Evolutionary conservation across 2,329 filamentous ascomycete species (phyloP).

Genomic region (Talaromyces sp.): DNA sequence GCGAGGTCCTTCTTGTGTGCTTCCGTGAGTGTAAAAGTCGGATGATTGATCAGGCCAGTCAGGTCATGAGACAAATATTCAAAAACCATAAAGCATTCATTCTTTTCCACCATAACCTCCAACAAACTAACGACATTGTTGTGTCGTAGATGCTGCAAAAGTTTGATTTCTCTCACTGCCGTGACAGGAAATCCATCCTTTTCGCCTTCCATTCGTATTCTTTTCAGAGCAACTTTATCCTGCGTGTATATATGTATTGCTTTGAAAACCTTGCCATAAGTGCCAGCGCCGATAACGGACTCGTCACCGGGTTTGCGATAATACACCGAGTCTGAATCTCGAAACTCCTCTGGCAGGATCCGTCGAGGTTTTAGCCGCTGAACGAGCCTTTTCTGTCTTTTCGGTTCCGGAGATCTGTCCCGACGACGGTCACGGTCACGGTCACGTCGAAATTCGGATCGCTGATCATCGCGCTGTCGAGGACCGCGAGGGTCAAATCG

Average conservation of each 20-base stretch:
- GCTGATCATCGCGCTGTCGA: conserved; percentile 34
- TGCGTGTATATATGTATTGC: conserved; percentile 75
- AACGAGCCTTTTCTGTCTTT: conserved; percentile 62
- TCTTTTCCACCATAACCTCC: conserved; percentile 98
- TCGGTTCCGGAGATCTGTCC: conserved; percentile 49
- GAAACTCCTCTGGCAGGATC: conserved; percentile 66
- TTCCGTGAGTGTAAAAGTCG: conserved; percentile 77
- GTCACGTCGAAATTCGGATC: conserved; percentile 36
- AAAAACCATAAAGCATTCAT: conserved; percentile 99
- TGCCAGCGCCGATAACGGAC: conserved; percentile 91
- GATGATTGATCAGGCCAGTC: conserved; percentile 91
- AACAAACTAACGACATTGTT: conserved; percentile 81
- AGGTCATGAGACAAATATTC: conserved; percentile 96
- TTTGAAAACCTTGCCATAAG: conserved; percentile 95
- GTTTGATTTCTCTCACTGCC: conserved; percentile 91
- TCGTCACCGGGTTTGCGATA: conserved; percentile 96
- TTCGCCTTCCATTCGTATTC: conserved; percentile 99
- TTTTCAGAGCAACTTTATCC: conserved; percentile 82
- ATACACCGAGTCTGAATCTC: conserved; percentile 81
- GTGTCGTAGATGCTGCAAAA: conserved; percentile 89
- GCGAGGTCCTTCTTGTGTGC: conserved; percentile 91
- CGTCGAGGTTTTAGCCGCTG: conserved; percentile 69
- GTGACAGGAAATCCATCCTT: conserved; percentile 99
- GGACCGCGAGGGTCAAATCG: conserved; percentile 42
- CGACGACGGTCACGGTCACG: conserved; percentile 31